These are phyloP conservation scores for Pterulicium gracile DNA, from an alignment of 1,284 basidiomycete species.

Conservation along the genomic window DNA sequence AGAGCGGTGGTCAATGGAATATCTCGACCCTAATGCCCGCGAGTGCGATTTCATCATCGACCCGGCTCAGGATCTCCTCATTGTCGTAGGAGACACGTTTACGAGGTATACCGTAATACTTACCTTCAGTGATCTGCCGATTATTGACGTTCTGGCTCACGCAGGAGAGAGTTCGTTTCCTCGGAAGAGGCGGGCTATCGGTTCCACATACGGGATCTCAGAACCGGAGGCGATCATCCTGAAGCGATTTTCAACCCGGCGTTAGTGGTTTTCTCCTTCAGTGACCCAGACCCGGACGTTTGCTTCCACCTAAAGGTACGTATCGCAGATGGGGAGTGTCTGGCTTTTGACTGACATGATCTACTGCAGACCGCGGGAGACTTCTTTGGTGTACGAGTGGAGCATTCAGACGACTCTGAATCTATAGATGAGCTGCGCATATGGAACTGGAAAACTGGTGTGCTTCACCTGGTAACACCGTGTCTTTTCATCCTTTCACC, in stretches of 20 bases:
- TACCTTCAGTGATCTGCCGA: no score
- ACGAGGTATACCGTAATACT: conserved; percentile 17
- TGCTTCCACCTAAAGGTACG: not conserved
- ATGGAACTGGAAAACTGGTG: conserved; percentile 53
- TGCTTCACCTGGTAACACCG: conserved; percentile 30
- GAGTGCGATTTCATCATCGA: conserved; percentile 62
- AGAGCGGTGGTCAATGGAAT: conserved; percentile 33
- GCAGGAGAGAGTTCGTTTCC: no score
- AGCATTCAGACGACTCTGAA: conserved; percentile 16
- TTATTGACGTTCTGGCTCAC: no score
- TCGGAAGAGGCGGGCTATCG: no score
- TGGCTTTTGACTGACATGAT: conserved; percentile 26
- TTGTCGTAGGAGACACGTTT: conserved; percentile 32
- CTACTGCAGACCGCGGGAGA: conserved; percentile 41
- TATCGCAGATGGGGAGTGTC: no score
- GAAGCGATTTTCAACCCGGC: not conserved
- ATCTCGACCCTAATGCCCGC: conserved; percentile 28
- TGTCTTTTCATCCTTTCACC: conserved; percentile 1
- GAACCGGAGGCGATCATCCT: not conserved
- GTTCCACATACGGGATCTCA: conserved; percentile 9
- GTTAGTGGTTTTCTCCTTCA: not conserved
- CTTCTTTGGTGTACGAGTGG: conserved; percentile 35
- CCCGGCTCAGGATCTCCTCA: conserved; percentile 47
- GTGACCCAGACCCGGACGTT: not conserved
- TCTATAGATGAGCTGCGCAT: conserved; percentile 44